Evolutionary conservation across 352 stramenopile species (phyloP).

Genomic region (Globisporangium radiosum): DNA sequence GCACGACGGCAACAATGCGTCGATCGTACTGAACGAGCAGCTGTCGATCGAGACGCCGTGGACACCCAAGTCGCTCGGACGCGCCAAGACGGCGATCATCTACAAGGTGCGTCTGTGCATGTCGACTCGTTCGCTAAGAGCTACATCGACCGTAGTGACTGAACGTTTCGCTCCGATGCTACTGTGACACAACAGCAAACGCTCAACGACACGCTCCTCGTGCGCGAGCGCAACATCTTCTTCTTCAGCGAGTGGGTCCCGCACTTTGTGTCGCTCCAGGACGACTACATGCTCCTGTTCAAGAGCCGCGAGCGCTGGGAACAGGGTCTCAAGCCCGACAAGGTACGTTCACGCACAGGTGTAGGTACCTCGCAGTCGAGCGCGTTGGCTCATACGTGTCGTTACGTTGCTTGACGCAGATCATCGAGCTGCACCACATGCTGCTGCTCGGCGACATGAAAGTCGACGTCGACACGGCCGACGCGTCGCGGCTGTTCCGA

Average conservation of each 20-base stretch:
- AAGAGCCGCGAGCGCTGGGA: conserved; percentile 78
- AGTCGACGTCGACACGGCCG: conserved; percentile 49
- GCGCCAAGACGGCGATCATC: conserved; percentile 80
- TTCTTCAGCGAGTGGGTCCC: conserved; percentile 75
- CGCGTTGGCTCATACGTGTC: background rate
- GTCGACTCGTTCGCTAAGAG: background rate
- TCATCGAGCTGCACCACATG: conserved; percentile 65
- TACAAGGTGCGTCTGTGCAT: conserved; percentile 50
- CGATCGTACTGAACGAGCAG: conserved; percentile 57
- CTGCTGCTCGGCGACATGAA: conserved; percentile 82
- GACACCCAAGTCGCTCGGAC: conserved; percentile 79
- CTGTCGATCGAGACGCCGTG: conserved; percentile 48
- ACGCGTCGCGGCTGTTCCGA: conserved; percentile 52
- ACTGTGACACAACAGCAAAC: conserved; percentile 48
- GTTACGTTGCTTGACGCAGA: conserved; percentile 17
- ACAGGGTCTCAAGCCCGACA: conserved; percentile 73
- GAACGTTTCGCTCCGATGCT: conserved; percentile 1
- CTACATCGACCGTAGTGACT: background rate
- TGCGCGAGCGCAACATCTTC: conserved; percentile 80
- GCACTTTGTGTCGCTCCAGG: conserved; percentile 82
- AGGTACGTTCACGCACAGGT: conserved; percentile 21
- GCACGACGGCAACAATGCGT: conserved; percentile 79
- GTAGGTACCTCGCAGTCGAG: background rate
- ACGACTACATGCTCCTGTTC: conserved; percentile 75
- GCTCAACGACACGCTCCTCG: conserved; percentile 75